Conservation (phyloP, 2,329 filamentous ascomycete genomes). For the Teratosphaeria zuluensis region DNA sequence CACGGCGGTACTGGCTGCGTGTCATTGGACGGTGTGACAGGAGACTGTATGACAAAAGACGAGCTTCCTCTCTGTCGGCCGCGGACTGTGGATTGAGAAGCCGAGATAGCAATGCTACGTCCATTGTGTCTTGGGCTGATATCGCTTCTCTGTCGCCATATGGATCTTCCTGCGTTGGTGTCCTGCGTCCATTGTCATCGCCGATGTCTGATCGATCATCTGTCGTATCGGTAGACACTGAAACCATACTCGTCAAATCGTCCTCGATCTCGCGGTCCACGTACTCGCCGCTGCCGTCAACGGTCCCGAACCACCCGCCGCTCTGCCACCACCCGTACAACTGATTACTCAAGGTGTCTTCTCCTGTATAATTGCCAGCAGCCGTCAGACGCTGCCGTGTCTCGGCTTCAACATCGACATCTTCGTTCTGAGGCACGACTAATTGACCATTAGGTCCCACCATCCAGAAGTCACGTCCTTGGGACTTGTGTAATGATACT, state of each 20-base stretch:
- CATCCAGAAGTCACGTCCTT: slow-evolving; percentile 43
- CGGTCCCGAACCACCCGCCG: slow-evolving; percentile 75
- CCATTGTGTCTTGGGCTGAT: slow-evolving; percentile 31
- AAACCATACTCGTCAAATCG: slow-evolving; percentile 74
- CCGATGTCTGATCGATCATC: slow-evolving; percentile 34
- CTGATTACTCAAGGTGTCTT: slow-evolving; percentile 60
- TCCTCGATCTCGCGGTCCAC: slow-evolving; percentile 53
- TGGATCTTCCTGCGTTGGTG: slow-evolving; percentile 63
- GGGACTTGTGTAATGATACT: slow-evolving; percentile 5
- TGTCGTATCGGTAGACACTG: slow-evolving; percentile 43
- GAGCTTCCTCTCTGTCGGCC: slow-evolving; percentile 72
- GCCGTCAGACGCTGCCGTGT: slow-evolving; percentile 53
- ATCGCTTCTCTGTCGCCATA: slow-evolving; percentile 43
- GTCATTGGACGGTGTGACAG: slow-evolving; percentile 59
- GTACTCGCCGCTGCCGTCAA: slow-evolving; percentile 75
- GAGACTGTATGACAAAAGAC: slow-evolving; percentile 71
- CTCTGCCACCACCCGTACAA: slow-evolving; percentile 78
- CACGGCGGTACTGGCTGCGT: slow-evolving; percentile 62
- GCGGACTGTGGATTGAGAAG: slow-evolving; percentile 71
- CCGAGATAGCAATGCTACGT: slow-evolving; percentile 50
- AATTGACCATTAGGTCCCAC: slow-evolving; percentile 42
- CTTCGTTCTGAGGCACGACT: slow-evolving; percentile 48
- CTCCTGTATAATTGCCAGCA: slow-evolving; percentile 38
- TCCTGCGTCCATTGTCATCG: slow-evolving; percentile 49
- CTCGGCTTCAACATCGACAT: slow-evolving; percentile 73